A percentile compares a stretch with the other conserved stretches of the same genome.
Conservation (phyloP, 108 stramenopile species). For the Skeletonema marinoi region DNA sequence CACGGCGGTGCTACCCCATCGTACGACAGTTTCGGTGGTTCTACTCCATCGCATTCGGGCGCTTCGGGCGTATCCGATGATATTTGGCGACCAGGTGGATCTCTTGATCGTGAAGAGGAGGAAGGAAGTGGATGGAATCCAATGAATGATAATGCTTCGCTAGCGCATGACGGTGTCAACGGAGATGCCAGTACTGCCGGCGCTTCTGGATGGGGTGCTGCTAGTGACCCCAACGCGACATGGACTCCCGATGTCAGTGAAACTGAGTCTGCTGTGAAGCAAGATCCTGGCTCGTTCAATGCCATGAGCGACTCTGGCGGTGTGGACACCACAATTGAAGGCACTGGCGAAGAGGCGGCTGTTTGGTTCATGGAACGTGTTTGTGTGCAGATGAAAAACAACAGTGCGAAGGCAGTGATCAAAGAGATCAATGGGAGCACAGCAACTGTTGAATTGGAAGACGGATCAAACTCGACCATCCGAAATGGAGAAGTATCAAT, state of each 20-base stretch:
- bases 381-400: slow-evolving; percentile 74
- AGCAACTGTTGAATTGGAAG: slow-evolving; percentile 80
- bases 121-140: slow-evolving; percentile 53
- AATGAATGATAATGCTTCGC: slow-evolving; percentile 44
- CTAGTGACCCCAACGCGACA: slow-evolving; percentile 49
- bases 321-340: slow-evolving; percentile 51
- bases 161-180: slow-evolving; percentile 36
- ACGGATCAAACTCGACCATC: slow-evolving; percentile 63
- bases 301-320: slow-evolving; percentile 45
- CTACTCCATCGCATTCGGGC: slow-evolving; percentile 43
- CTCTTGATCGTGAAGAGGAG: slow-evolving; percentile 56
- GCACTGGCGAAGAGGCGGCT: slow-evolving; percentile 69
- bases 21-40: slow-evolving; percentile 48
- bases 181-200: slow-evolving; percentile 18
- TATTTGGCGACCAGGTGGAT: slow-evolving; percentile 88
- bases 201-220: slow-evolving; percentile 58
- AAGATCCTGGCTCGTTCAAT: slow-evolving; percentile 37
- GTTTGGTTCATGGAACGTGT: slow-evolving; percentile 95
- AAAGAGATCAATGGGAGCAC: slow-evolving; percentile 82
- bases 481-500: slow-evolving; percentile 69
- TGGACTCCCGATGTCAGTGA: slow-evolving; percentile 51
- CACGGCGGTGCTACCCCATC: slow-evolving; percentile 67
- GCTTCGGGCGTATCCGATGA: slow-evolving; percentile 57
- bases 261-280: slow-evolving; percentile 28
- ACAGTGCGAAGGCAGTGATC: slow-evolving; percentile 68